Evolutionary conservation across 495 filamentous ascomycete species (phyloP).

Genomic region (Lasiosphaeris hirsuta): DNA sequence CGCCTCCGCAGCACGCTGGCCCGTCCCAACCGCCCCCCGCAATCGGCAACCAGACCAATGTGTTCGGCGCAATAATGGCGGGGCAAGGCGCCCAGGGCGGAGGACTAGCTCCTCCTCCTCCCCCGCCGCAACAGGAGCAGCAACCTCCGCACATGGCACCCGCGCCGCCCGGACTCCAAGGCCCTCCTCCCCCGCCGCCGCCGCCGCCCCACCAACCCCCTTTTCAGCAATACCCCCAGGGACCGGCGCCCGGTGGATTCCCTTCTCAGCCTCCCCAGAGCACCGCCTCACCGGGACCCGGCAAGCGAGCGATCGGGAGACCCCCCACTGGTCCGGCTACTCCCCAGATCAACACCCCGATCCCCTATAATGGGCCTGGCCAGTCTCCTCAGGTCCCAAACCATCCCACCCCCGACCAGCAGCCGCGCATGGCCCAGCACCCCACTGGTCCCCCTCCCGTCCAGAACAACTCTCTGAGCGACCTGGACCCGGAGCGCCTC

Average conservation of each 20-base stretch:
- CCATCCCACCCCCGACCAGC: slow-evolving; percentile 69
- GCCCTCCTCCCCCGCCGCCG: slow-evolving; percentile 56
- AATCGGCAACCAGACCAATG: slow-evolving; percentile 87
- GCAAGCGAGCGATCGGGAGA: slow-evolving; percentile 56
- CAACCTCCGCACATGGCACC: slow-evolving; percentile 58
- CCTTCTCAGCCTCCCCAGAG: slow-evolving; percentile 70
- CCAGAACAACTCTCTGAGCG: slow-evolving; percentile 72
- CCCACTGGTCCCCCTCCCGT: slow-evolving; percentile 38
- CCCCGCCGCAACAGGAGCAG: slow-evolving; percentile 57
- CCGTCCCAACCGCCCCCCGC: slow-evolving; percentile 71
- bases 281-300: slow-evolving; percentile 82
- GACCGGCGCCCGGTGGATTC: slow-evolving; percentile 48
- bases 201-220: slow-evolving; percentile 50
- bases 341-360: slow-evolving; percentile 79
- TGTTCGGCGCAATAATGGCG: slow-evolving; percentile 95
- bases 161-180: slow-evolving; percentile 62
- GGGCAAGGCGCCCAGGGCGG: slow-evolving; percentile 85
- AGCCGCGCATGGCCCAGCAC: slow-evolving; percentile 34
- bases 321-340: slow-evolving; percentile 72
- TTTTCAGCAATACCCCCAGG: slow-evolving; percentile 52
- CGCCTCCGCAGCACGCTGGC: slow-evolving; percentile 68
- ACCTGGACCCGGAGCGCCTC: slow-evolving; percentile 80
- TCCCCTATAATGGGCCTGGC: slow-evolving; percentile 77
- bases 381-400: slow-evolving; percentile 77
- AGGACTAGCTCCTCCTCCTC: slow-evolving; percentile 80